These are phyloP conservation scores for Epichloe coenophiala DNA, from an alignment of 2,329 filamentous ascomycete genomes.

Conservation along the genomic window DNA sequence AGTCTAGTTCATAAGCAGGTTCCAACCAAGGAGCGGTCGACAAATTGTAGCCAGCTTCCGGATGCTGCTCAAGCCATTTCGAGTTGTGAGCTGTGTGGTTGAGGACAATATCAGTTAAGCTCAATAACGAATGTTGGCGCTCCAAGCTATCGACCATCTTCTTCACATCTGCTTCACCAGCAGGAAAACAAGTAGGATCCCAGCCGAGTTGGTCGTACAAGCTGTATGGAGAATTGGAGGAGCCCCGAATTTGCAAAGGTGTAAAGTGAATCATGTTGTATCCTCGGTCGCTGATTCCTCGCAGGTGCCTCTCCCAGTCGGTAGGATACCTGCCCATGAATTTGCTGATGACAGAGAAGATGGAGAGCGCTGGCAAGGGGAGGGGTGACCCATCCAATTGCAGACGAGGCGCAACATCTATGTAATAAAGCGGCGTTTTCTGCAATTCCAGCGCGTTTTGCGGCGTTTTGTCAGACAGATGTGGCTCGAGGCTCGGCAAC, in stretches of 20 bases:
- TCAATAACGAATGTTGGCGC: constrained; percentile 68
- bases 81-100: constrained; percentile 97
- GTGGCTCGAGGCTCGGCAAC: constrained; percentile 50
- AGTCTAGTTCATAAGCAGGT: constrained; percentile 48
- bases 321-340: constrained; percentile 89
- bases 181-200: constrained; percentile 69
- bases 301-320: constrained; percentile 82
- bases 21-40: constrained; percentile 72
- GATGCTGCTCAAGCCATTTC: constrained; percentile 85
- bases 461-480: constrained; percentile 11
- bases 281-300: constrained; percentile 75
- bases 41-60: constrained; percentile 90
- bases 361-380: constrained; percentile 79
- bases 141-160: constrained; percentile 71
- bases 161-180: constrained; percentile 69
- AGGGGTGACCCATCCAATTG: constrained; percentile 59
- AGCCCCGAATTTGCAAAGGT: constrained; percentile 74
- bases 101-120: constrained; percentile 90
- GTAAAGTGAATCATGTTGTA: constrained; percentile 99
- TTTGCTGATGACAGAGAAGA: constrained; percentile 93
- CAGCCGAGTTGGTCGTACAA: constrained; percentile 85
- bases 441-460: constrained; percentile 35
- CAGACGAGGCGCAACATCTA: constrained; percentile 80
- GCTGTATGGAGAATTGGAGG: constrained; percentile 94
- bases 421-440: constrained; percentile 70